Evolutionary conservation across 352 stramenopile species (phyloP), one percentile per base, ranked within the genome.

Genomic region (Globisporangium echinulatum): DNA sequence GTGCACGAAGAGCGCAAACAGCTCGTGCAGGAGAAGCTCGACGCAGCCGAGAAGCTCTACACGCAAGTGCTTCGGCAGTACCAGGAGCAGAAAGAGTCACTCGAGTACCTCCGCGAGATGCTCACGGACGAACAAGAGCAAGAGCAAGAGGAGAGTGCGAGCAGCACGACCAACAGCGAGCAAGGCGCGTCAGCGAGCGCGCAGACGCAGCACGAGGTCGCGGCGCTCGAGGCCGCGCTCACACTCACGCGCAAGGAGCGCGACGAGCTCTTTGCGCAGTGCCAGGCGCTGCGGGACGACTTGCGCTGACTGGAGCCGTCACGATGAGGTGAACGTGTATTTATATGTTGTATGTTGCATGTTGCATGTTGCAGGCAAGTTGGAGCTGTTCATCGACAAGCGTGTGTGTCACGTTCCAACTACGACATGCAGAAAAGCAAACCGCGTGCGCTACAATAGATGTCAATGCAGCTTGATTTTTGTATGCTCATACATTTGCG

Each of bases 11-110:
- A 83, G 59, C 66, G 66, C 14, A 55, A 59, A 14, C 74, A 83
- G 61, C 60, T 75, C 9, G 17, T 87, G 38, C 67, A 79, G 38
- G 79, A 90, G 40, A 83, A 86, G 44, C 73, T 89, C 25, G 77
- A 91, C 63, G 74, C 75, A 0, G 68, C 79, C 13, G 82, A 92
- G 66, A 88, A 90, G 60, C 58, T 87, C 19, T 87, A 92, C 64
- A 60, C 82, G 49, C 74, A 89, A 52, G 81, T 87, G 51, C 55
- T 92, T 50, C 71, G 75, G n/a, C 77, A 88, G 57, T 68, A 84
- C 58, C 68, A 88, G 57, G 75, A 87, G 58, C 78, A 87, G 53
- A 74, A 72, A 13, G 74, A 88, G 52, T 79, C 71, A 14, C 76
- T 80, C 52, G 78, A 85, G 50, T 87, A 86, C 51, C 70, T 77